Evolutionary conservation across 495 filamentous ascomycete genomes (phyloP).

Genomic region (Letharia columbiana): DNA sequence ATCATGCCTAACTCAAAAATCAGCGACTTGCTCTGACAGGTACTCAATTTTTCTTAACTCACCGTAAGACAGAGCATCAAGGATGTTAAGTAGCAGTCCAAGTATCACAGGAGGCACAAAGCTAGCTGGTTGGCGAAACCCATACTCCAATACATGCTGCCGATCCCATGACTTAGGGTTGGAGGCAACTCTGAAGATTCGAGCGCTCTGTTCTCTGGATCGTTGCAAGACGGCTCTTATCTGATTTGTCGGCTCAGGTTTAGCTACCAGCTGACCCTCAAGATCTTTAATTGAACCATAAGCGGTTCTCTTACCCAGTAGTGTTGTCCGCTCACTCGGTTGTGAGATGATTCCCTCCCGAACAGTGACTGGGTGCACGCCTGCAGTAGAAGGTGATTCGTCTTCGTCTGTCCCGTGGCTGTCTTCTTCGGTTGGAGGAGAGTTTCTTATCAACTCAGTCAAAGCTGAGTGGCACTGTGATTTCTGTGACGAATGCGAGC

Average conservation of each 20-base stretch:
- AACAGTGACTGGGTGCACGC: constrained; percentile 18
- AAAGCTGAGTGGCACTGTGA: constrained; percentile 48
- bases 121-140: constrained; percentile 55
- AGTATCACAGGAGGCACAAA: constrained; percentile 79
- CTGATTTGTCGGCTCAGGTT: constrained; percentile 16
- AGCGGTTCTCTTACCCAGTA: constrained; percentile 27
- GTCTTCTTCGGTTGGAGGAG: constrained; percentile 34
- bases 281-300: constrained; percentile 27
- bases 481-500: constrained; percentile 16
- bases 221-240: constrained; percentile 26
- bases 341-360: constrained; percentile 26
- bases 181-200: constrained; percentile 24
- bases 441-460: constrained; percentile 53
- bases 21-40: constrained; percentile 5
- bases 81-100: constrained; percentile 79
- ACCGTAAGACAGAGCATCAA: constrained; percentile 94
- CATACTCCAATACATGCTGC: constrained; percentile 52
- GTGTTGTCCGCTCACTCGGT: constrained; percentile 28
- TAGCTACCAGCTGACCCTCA: constrained; percentile 26
- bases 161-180: constrained; percentile 67
- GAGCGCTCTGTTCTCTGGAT: constrained; percentile 18
- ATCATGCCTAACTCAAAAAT: constrained; percentile 60
- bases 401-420: constrained; percentile 24
- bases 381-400: constrained; percentile 3
- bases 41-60: constrained; percentile 16